Conservation (phyloP, 768 basidiomycete genomes). For the Punctularia strigosozonata region DNA sequence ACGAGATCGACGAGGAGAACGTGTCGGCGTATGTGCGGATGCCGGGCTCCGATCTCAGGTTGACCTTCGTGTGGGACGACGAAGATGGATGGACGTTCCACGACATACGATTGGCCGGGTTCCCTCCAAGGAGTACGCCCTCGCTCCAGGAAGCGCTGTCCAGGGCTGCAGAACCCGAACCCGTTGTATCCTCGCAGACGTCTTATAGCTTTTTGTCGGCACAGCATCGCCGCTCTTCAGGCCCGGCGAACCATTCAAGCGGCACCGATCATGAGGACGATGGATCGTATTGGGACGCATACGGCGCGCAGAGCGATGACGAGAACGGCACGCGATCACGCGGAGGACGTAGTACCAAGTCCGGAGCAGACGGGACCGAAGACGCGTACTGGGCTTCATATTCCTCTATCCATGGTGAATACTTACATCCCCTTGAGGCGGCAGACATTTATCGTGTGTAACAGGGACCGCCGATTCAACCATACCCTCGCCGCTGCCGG, state of each 20-base stretch:
- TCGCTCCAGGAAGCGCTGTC: slow-evolving; percentile 18
- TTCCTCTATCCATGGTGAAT: slow-evolving; percentile 52
- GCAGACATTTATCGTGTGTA: slow-evolving; percentile 2
- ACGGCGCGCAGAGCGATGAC: slow-evolving; percentile 26
- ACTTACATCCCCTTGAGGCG: not conserved
- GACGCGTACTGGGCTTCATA: slow-evolving; percentile 77
- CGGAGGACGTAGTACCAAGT: slow-evolving; percentile 12
- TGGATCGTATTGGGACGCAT: slow-evolving; percentile 61
- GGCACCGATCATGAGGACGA: slow-evolving; percentile 26
- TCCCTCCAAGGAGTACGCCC: slow-evolving; percentile 32
- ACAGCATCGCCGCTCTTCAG: not conserved
- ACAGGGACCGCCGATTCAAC: slow-evolving; percentile 67
- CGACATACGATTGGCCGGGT: slow-evolving; percentile 58
- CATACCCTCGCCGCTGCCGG: slow-evolving; percentile 36
- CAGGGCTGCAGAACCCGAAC: slow-evolving; percentile 17
- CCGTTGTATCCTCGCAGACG: not conserved
- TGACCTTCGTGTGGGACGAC: slow-evolving; percentile 61
- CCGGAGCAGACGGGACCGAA: slow-evolving; percentile 20
- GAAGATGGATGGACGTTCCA: slow-evolving; percentile 55
- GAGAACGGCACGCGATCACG: slow-evolving; percentile 12
- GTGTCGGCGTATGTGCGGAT: slow-evolving; percentile 40
- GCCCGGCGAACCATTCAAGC: slow-evolving; percentile 7
- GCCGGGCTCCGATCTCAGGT: slow-evolving; percentile 29
- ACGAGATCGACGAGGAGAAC: slow-evolving; percentile 38
- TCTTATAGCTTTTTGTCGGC: slow-evolving; percentile 1